Conservation (phyloP, 257 asterid genomes). For the Agastache rugosa region DNA sequence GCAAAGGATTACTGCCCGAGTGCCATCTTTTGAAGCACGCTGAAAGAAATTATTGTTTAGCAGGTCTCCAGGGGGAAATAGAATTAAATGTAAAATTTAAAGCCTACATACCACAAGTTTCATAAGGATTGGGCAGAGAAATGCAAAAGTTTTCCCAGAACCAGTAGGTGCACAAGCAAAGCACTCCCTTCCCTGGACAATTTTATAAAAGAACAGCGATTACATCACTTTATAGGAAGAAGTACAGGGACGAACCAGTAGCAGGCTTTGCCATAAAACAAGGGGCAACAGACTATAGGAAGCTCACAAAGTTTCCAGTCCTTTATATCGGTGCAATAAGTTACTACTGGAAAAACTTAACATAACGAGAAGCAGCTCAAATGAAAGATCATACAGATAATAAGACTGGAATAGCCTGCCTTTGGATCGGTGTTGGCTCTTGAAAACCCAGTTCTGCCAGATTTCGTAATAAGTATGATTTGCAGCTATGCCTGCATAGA, state of each 20-base stretch:
- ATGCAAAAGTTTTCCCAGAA: constrained; percentile 94
- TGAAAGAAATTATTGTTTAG: constrained; percentile 46
- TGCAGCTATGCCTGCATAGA: constrained; percentile 67
- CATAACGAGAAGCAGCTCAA: constrained; percentile 40
- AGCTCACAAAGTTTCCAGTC: constrained; percentile 19
- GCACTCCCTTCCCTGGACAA: constrained; percentile 87
- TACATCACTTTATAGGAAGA: background rate
- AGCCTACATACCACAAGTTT: constrained; percentile 67
- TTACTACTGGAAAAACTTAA: constrained; percentile 13
- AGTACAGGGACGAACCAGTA: background rate
- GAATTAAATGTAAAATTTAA: background rate
- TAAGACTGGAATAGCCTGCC: constrained; percentile 92
- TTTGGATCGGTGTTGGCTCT: constrained; percentile 98
- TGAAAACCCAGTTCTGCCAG: constrained; percentile 70
- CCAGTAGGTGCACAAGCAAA: constrained; percentile 97
- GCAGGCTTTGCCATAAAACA: background rate
- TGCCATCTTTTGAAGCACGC: constrained; percentile 80
- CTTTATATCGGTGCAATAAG: constrained; percentile 16
- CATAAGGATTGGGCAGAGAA: constrained; percentile 81
- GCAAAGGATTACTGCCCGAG: constrained; percentile 83
- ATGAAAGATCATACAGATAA: constrained; percentile 79
- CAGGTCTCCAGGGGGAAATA: constrained; percentile 17
- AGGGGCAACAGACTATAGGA: constrained; percentile 13
- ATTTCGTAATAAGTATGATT: constrained; percentile 67
- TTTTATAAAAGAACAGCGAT: constrained; percentile 1